phyloP scores from a whole-genome alignment of 176 grass and related monocot genomes.

The Raddia distichophylla region DNA sequence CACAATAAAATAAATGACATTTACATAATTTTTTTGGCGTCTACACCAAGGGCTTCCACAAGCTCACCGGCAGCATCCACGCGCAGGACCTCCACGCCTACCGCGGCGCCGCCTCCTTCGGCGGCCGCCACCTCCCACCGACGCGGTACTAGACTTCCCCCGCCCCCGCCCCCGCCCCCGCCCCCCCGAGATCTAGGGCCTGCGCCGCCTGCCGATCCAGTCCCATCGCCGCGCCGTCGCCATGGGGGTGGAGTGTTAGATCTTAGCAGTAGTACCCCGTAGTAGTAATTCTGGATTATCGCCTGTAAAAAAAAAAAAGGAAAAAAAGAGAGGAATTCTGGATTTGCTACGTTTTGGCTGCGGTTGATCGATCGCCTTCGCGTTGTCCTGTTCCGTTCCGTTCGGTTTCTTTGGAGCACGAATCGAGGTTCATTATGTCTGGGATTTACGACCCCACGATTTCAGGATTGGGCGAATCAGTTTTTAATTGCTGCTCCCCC shows the following conservation, averaged over 20 bases:
- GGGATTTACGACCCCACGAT: no score
- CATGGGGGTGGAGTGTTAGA: neutral
- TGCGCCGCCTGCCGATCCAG: neutral
- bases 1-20: no score
- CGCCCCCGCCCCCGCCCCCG: no score
- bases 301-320: slow-evolving; percentile 6
- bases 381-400: neutral
- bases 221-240: neutral
- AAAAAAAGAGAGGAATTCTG: neutral
- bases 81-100: slow-evolving; percentile 26
- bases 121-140: slow-evolving; percentile 28
- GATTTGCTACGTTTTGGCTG: slow-evolving; percentile 6
- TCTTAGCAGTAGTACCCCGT: no score
- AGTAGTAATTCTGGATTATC: neutral
- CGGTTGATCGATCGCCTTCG: neutral
- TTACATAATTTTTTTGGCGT: no score
- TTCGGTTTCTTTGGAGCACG: neutral
- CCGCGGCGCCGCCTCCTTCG: slow-evolving; percentile 31
- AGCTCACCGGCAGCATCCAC: slow-evolving; percentile 62
- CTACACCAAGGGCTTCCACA: slow-evolving; percentile 82
- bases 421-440: neutral
- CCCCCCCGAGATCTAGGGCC: slow-evolving; percentile 28
- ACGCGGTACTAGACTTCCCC: slow-evolving; percentile 8
- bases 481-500: no score
- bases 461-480: neutral